Percentiles rank a stretch among this genome's conserved stretches.
phyloP scores from a whole-genome alignment of 768 basidiomycete genomes.

The Lactifluus volemus region DNA sequence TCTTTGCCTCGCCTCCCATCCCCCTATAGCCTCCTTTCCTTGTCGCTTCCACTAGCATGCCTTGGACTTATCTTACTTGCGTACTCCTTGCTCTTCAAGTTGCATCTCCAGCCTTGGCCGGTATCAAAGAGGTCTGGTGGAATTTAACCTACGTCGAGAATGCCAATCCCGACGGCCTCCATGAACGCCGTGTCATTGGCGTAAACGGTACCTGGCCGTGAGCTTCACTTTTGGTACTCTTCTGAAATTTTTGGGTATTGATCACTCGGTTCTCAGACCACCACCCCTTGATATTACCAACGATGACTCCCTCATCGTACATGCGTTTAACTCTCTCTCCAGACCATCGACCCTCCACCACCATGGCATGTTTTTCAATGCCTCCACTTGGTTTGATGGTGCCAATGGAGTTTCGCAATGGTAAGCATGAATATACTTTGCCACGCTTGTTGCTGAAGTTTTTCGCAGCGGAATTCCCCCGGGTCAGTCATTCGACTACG shows the following conservation, averaged over 20 bases:
- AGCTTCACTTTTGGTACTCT: constrained; percentile 25
- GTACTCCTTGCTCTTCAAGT: constrained; percentile 23
- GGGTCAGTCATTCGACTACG: constrained; percentile 61
- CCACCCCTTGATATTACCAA: constrained; percentile 70
- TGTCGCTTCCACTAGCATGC: constrained; percentile 1
- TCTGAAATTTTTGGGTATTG: neutral
- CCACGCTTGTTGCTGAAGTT: neutral
- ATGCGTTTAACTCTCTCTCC: constrained; percentile 66
- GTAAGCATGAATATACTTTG: constrained; percentile 31
- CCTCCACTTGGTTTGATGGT: constrained; percentile 83
- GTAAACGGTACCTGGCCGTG: constrained; percentile 94
- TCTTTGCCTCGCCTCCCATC: neutral
- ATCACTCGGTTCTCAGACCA: constrained; percentile 40
- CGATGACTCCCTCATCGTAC: constrained; percentile 67
- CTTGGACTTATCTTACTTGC: constrained; percentile 3
- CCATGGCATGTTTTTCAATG: constrained; percentile 94
- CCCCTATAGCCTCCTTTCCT: neutral
- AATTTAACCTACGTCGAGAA: constrained; percentile 77
- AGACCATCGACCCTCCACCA: constrained; percentile 70
- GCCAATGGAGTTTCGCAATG: constrained; percentile 79
- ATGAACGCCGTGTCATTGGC: constrained; percentile 68
- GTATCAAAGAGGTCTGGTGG: constrained; percentile 76
- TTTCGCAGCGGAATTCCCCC: constrained; percentile 63
- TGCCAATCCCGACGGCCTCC: constrained; percentile 80
- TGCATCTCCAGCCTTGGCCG: constrained; percentile 42